Conservation (phyloP, 1,284 basidiomycete species). For the Fomitopsis schrenkii region DNA sequence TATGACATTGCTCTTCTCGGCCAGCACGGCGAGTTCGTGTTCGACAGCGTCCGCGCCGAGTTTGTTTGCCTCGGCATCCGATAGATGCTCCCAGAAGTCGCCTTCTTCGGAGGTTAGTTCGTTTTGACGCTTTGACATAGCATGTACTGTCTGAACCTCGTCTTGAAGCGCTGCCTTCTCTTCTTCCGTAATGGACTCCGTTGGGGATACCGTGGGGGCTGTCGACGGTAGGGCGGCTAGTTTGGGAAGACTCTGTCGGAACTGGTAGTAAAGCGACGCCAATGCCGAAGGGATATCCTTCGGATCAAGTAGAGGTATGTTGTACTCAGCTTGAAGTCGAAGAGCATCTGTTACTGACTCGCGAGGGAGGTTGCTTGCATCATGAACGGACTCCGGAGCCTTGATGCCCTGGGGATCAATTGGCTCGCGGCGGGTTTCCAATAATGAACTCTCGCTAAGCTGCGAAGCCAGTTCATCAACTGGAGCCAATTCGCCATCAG, state of each 20-base stretch:
- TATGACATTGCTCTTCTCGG: constrained; percentile 48
- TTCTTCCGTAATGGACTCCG: constrained; percentile 2
- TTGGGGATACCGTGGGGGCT: neutral
- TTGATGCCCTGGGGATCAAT: neutral
- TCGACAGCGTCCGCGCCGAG: constrained; percentile 7
- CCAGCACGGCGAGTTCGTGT: constrained; percentile 33
- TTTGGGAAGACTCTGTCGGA: constrained; percentile 43
- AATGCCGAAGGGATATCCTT: constrained; percentile 31
- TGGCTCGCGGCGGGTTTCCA: neutral
- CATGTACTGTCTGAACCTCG: constrained; percentile 38
- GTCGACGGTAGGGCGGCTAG: constrained; percentile 24
- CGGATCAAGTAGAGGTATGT: constrained; percentile 5
- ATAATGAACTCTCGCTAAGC: neutral
- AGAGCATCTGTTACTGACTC: neutral
- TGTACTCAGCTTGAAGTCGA: constrained; percentile 1
- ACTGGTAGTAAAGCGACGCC: constrained; percentile 45
- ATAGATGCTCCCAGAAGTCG: constrained; percentile 52
- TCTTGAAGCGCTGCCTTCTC: constrained; percentile 6
- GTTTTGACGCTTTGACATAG: constrained; percentile 62
- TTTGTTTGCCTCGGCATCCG: neutral
- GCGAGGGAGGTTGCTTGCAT: neutral
- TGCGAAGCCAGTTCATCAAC: neutral
- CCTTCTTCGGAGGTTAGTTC: constrained; percentile 61
- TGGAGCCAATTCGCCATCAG: neutral
- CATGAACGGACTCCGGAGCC: neutral